These are phyloP conservation scores for Curvularia hawaiiensis DNA, from an alignment of 2,329 filamentous ascomycete genomes.

Conservation along the genomic window DNA sequence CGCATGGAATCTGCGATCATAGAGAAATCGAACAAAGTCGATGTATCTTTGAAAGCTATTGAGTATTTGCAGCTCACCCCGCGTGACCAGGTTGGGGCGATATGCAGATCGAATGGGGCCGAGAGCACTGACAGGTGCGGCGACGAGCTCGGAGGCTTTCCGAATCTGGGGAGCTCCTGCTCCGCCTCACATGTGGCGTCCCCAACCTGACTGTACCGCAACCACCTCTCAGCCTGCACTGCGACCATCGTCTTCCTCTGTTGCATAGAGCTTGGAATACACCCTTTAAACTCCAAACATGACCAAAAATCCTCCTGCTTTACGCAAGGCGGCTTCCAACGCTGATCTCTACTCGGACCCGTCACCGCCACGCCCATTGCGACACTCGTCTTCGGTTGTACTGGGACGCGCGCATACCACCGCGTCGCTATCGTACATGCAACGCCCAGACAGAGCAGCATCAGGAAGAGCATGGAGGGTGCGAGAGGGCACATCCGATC, in stretches of 20 bases:
- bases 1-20: not conserved
- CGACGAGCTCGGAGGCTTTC: constrained; percentile 12
- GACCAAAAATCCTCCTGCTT: constrained; percentile 46
- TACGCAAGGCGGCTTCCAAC: constrained; percentile 45
- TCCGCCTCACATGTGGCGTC: constrained; percentile 20
- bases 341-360: constrained; percentile 47
- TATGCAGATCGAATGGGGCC: not conserved
- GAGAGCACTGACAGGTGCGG: constrained; percentile 6
- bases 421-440: constrained; percentile 31
- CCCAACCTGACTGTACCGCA: constrained; percentile 8
- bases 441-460: constrained; percentile 22
- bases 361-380: constrained; percentile 35
- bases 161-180: constrained; percentile 11
- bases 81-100: no score
- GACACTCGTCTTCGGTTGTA: constrained; percentile 32
- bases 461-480: constrained; percentile 15
- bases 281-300: constrained; percentile 23
- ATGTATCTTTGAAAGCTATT: not conserved
- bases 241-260: constrained; percentile 4
- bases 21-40: not conserved
- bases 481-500: constrained; percentile 13
- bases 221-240: no score
- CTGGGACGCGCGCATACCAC: constrained; percentile 42
- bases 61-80: not conserved
- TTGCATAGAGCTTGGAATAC: not conserved